Conservation (phyloP, 2,329 filamentous ascomycete genomes). For the Escovopsis sp. region DNA sequence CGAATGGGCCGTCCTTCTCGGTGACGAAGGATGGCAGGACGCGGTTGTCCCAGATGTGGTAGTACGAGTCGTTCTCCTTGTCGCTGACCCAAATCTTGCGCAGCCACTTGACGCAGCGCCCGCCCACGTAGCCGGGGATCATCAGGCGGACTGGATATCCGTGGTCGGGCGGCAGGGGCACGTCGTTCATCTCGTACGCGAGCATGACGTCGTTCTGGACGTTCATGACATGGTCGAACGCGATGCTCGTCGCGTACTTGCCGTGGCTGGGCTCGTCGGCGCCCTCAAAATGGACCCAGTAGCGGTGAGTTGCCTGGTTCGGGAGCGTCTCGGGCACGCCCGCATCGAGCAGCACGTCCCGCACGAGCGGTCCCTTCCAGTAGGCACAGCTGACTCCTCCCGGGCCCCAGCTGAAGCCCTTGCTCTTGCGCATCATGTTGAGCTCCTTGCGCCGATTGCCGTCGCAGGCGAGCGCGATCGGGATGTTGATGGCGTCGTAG, state of each 20-base stretch:
- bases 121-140: constrained; percentile 32
- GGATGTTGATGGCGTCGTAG: constrained; percentile 72
- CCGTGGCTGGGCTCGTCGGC: constrained; percentile 81
- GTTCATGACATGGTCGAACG: constrained; percentile 55
- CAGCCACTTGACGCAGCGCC: constrained; percentile 86
- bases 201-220: constrained; percentile 72
- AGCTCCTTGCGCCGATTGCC: constrained; percentile 89
- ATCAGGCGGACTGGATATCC: background rate
- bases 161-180: constrained; percentile 37
- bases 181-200: constrained; percentile 83
- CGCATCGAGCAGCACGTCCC: too few species aligned
- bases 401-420: constrained; percentile 88
- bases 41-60: constrained; percentile 87
- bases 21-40: constrained; percentile 77
- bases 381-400: constrained; percentile 36
- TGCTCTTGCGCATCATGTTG: constrained; percentile 77
- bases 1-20: constrained; percentile 55
- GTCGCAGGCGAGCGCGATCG: constrained; percentile 80
- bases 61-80: constrained; percentile 80
- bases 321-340: too few species aligned
- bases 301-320: constrained; percentile 29
- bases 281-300: constrained; percentile 78
- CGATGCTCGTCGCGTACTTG: constrained; percentile 75
- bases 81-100: constrained; percentile 67
- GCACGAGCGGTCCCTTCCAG: too few species aligned